Conservation (phyloP, 768 basidiomycete genomes). For the Multifurca ochricompacta region DNA sequence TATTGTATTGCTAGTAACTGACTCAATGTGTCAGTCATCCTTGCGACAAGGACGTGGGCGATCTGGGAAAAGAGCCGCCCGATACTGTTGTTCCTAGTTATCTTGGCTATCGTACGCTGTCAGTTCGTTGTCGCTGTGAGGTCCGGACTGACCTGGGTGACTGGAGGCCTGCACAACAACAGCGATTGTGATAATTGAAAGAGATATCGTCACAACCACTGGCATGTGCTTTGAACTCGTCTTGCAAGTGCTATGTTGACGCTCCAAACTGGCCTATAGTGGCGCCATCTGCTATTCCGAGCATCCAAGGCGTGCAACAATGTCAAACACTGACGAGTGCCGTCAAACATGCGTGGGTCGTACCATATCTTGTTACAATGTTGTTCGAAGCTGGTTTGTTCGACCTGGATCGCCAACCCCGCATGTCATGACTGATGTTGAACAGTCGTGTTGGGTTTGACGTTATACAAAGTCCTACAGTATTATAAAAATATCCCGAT, state of each 20-base stretch:
- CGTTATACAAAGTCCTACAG: conserved; percentile 8
- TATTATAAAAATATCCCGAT: background rate
- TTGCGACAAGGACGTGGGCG: conserved; percentile 26
- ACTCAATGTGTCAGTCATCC: conserved; percentile 20
- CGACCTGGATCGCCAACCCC: background rate
- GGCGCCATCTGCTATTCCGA: background rate
- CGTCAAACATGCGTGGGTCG: background rate
- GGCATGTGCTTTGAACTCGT: background rate
- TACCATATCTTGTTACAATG: conserved; percentile 1
- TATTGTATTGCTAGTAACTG: background rate
- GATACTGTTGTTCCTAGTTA: conserved; percentile 5
- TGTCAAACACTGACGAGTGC: background rate
- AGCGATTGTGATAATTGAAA: background rate
- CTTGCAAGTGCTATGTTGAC: background rate
- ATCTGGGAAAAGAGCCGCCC: conserved; percentile 23
- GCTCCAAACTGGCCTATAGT: background rate
- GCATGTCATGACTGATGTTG: background rate
- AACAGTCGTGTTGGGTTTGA: conserved; percentile 6
- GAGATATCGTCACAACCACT: background rate
- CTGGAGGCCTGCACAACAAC: background rate
- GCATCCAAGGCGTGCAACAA: background rate
- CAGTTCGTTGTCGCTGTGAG: background rate
- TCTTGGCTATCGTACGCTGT: background rate
- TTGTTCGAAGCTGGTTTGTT: conserved; percentile 12
- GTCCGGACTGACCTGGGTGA: background rate